phyloP scores from a whole-genome alignment of 164 flowering plant genomes.

The Kalanchoe fedtschenkoi region DNA sequence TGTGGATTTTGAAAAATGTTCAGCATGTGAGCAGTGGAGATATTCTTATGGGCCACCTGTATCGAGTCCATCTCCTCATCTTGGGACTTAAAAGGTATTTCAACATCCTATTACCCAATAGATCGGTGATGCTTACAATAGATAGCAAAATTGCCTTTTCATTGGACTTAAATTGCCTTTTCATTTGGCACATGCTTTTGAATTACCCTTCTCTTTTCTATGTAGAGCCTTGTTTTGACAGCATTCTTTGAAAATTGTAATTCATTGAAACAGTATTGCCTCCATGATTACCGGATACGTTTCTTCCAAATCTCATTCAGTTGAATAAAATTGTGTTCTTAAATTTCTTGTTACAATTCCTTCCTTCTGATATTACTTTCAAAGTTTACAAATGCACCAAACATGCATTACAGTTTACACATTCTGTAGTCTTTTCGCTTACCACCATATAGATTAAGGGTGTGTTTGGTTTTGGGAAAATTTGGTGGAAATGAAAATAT shows the following conservation, averaged over 20 bases:
- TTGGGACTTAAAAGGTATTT: constrained; percentile 45
- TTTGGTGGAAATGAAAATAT: no score
- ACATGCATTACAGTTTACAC: neutral
- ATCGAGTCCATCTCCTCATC: constrained; percentile 33
- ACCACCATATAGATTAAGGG: neutral
- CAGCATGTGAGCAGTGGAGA: constrained; percentile 87
- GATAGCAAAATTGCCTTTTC: neutral
- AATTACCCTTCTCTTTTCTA: no score
- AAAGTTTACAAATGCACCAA: neutral
- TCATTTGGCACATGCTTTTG: no score
- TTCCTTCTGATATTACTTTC: neutral
- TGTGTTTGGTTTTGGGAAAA: no score
- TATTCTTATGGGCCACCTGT: constrained; percentile 73
- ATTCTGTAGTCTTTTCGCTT: neutral
- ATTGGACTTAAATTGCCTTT: neutral
- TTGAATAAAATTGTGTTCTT: neutral
- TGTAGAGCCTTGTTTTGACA: no score
- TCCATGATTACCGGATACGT: neutral
- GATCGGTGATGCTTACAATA: neutral
- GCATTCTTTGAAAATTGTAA: no score
- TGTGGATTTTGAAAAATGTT: constrained; percentile 55
- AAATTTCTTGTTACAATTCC: neutral
- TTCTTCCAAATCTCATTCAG: neutral
- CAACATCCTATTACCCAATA: neutral
- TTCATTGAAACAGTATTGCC: neutral